Base-by-base conservation (phyloP, 371 early-diverging fungal genomes). In the Nosema muscidifuracis region DNA sequence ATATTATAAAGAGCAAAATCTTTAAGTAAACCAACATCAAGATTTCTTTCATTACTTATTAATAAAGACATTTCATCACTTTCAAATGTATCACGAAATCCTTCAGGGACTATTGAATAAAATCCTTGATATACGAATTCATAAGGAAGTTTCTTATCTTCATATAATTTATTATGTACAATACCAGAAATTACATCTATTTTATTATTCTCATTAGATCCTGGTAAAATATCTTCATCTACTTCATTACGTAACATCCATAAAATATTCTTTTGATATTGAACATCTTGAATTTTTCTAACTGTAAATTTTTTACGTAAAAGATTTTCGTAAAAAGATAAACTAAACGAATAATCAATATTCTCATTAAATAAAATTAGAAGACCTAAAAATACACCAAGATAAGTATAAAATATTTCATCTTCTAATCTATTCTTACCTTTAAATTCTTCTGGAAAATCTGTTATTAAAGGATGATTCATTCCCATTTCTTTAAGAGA, bases 241-340 rank as follows among this genome's bases (percentile, higher is more conserved):
- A 15, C 34, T 31, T 64, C 50, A 26, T 55, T 51, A 47, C 33
- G 6, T 4, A 55, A 26, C 26, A 63, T 26, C 44, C 30, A 40
- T 50, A 50, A 7, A 18, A 78, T 12, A 42, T 22, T 15, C 20
- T 22, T 40, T 51, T 71, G 67, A 9, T 56, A 40, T 47, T 65
- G 31, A 13, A 42, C 44, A 60, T 78, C 74, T 61, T 74, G 74
- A 16, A 78, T 65, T 6, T 67, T 12, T 36, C 40, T 34, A 1
- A 70, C 3, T 1, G 53, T 53, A 40, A 42, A 74, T n/a, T 61
- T 71, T 57, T 53, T 60, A 16, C 42, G n/a, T n/a, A 74, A 31
- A 15, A 78, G 28, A 67, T 68, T 70, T 51, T 78, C 78, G 56
- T 71, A 78, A 64, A 78, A 78, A 18, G 50, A 2, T 33, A 70